Evolutionary conservation across 2,329 filamentous ascomycete species (phyloP).

Genomic region (Colletotrichum orchidophilum): DNA sequence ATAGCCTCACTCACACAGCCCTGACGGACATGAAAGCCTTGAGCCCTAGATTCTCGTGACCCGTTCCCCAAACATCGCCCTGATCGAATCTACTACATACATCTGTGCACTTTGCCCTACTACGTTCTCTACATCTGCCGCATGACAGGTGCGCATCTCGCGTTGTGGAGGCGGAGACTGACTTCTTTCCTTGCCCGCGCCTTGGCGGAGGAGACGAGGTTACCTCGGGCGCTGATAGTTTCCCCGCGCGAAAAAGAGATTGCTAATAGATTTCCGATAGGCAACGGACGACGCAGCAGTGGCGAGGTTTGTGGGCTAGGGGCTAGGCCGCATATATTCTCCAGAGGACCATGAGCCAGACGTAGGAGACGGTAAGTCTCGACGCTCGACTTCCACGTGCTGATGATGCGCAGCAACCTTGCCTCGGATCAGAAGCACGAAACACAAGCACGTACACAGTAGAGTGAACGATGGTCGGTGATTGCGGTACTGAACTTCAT

Average conservation of each 20-base stretch:
- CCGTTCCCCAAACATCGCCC: slow-evolving; percentile 11
- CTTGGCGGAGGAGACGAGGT: neutral
- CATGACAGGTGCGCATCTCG: neutral
- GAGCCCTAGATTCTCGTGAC: slow-evolving; percentile 17
- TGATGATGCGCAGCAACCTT: neutral
- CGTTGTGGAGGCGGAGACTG: neutral
- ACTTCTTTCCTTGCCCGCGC: neutral
- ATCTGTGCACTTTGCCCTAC: neutral
- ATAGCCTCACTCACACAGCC: slow-evolving; percentile 26
- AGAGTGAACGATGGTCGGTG: neutral
- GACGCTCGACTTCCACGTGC: neutral
- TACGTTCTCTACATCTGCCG: neutral
- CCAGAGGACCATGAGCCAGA: neutral
- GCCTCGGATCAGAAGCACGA: neutral
- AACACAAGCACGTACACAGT: neutral
- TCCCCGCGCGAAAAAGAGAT: neutral
- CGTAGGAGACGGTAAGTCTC: neutral
- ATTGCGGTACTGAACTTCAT: neutral
- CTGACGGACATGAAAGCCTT: slow-evolving; percentile 14
- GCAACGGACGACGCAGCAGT: neutral
- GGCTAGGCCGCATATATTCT: neutral
- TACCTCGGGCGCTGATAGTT: neutral
- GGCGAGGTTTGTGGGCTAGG: neutral
- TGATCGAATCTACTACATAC: neutral
- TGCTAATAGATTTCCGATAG: slow-evolving; percentile 12